These are phyloP conservation scores for Fraxinus floribunda DNA, from an alignment of 305 asterid genomes.

Conservation along the genomic window DNA sequence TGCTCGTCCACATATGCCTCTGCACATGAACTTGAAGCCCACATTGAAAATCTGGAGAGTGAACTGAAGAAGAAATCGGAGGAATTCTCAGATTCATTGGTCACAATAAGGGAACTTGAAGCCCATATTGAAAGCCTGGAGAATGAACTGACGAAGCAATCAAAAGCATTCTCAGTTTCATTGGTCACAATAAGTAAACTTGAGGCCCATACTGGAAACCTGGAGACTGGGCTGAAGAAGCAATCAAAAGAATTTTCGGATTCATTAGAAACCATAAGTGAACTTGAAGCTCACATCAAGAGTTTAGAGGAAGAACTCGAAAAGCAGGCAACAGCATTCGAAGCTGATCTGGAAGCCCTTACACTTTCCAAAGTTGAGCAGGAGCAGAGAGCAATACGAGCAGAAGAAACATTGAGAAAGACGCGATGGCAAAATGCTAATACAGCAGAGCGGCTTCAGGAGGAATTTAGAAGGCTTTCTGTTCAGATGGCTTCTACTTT, in stretches of 20 bases:
- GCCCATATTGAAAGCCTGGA: slow-evolving; percentile 7
- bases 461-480: slow-evolving; percentile 76
- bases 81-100: slow-evolving; percentile 31
- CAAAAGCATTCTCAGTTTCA: slow-evolving; percentile 23
- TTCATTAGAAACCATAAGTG: slow-evolving; percentile 35
- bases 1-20: slow-evolving; percentile 60
- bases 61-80: slow-evolving; percentile 32
- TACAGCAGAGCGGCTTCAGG: slow-evolving; percentile 84
- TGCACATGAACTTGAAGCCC: slow-evolving; percentile 63
- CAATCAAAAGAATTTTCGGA: slow-evolving; percentile 39
- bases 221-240: slow-evolving; percentile 48
- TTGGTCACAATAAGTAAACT: slow-evolving; percentile 46
- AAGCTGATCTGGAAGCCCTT: slow-evolving; percentile 66
- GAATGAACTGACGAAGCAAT: slow-evolving; percentile 47
- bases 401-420: slow-evolving; percentile 84
- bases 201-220: slow-evolving; percentile 62
- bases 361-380: slow-evolving; percentile 71
- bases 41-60: slow-evolving; percentile 62
- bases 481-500: slow-evolving; percentile 77
- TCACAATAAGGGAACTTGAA: slow-evolving; percentile 27
- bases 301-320: slow-evolving; percentile 82
- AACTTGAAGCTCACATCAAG: slow-evolving; percentile 58
- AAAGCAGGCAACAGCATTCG: slow-evolving; percentile 66
- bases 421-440: slow-evolving; percentile 69
- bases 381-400: slow-evolving; percentile 84